Percentiles rank a stretch among this genome's conserved stretches.
These are phyloP conservation scores for Podospora tetraspora DNA, from an alignment of 495 filamentous ascomycete genomes.

Conservation along the genomic window DNA sequence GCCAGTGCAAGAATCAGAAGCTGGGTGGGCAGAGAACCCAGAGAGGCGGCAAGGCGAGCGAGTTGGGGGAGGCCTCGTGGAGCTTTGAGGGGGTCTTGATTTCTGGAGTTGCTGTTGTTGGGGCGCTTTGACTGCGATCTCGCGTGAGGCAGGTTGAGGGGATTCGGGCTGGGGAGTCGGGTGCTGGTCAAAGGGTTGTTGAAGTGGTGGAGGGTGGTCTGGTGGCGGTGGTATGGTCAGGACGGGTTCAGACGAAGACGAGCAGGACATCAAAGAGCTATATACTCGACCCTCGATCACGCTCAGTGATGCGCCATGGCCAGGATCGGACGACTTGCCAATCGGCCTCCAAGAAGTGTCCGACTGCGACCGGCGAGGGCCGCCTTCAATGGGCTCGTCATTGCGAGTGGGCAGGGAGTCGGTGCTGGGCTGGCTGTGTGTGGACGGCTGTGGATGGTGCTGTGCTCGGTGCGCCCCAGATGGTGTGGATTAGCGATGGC, in stretches of 20 bases:
- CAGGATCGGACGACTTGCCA: slow-evolving; percentile 4
- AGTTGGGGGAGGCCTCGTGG: neutral
- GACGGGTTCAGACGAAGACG: neutral
- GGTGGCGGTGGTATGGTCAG: neutral
- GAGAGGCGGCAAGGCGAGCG: no score
- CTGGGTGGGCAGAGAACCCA: no score
- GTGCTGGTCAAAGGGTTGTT: neutral
- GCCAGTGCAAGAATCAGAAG: no score
- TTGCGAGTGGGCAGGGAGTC: neutral
- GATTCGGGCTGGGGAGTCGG: neutral
- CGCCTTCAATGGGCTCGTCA: neutral
- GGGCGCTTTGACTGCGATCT: neutral
- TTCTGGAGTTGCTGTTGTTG: neutral
- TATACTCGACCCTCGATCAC: slow-evolving; percentile 4
- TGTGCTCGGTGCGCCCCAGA: neutral
- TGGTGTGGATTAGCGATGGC: neutral
- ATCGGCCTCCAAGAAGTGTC: neutral
- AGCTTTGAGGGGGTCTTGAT: no score
- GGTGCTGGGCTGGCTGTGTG: neutral
- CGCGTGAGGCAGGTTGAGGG: neutral
- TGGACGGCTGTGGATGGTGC: neutral
- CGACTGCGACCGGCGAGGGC: neutral
- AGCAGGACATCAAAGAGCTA: neutral
- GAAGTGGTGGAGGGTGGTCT: neutral
- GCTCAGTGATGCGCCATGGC: neutral